Conservation (phyloP, 129 eudicot species). For the Centaurea solstitialis region DNA sequence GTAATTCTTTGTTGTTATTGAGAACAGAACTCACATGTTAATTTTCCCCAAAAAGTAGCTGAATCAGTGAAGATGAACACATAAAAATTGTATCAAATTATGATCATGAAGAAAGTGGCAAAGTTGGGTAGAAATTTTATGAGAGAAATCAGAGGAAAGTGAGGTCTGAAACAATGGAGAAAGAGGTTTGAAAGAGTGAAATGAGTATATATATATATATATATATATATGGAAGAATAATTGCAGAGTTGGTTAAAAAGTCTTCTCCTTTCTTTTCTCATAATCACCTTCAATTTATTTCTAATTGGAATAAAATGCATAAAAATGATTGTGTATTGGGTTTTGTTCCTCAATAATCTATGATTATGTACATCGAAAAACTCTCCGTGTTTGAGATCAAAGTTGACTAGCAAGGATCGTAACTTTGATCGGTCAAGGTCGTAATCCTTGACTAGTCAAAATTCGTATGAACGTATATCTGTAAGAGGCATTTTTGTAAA, state of each 20-base stretch:
- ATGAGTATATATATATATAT: background rate
- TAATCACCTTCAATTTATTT: too few relatives aligned
- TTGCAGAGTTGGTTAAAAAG: background rate
- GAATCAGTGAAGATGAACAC: background rate
- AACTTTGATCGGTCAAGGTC: too few relatives aligned
- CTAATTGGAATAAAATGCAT: too few relatives aligned
- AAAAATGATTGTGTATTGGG: too few relatives aligned
- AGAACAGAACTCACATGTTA: background rate
- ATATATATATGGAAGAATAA: too few relatives aligned
- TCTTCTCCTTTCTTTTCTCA: background rate
- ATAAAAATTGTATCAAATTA: slow-evolving; percentile 9
- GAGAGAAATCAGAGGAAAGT: background rate
- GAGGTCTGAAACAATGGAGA: slow-evolving; percentile 30
- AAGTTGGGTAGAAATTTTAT: background rate
- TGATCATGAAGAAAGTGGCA: slow-evolving; percentile 2
- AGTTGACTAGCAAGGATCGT: too few relatives aligned
- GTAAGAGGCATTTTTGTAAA: too few relatives aligned
- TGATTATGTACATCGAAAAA: too few relatives aligned
- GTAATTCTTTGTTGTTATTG: background rate
- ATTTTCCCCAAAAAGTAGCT: background rate
- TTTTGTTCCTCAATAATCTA: too few relatives aligned
- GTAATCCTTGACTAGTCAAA: too few relatives aligned
- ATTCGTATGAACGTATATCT: too few relatives aligned
- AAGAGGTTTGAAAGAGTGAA: slow-evolving; percentile 20
- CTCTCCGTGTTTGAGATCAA: too few relatives aligned